Base-by-base conservation (phyloP, 768 basidiomycete genomes). In the Lactarius pseudohatsudake region DNA sequence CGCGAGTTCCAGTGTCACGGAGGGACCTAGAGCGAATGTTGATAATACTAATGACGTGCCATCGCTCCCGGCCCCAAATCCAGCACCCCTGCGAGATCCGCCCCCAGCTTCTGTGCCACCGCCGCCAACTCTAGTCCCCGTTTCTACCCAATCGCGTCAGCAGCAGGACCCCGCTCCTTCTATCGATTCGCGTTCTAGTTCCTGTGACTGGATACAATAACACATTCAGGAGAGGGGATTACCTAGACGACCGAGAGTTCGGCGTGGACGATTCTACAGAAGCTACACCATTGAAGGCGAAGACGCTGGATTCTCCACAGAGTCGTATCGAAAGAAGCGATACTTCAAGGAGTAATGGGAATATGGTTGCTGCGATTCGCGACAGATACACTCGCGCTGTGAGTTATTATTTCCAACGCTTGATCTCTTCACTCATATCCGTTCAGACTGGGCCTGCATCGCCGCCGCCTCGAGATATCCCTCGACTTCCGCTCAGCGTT, bases 351-450 rank as follows among this genome's bases (percentile, higher is more conserved):
- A 87, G 84, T 67, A 81, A 72, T 57, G 83, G 82, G 15, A 86
- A 84, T 70, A 76, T 88, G 30, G 90, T 92, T 55, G 87, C 90
- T 53, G 84, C 85, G 2, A 85, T 93, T 81, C 82, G 87, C 54
- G 83, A 82, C 72, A 84, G 83, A 59, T 91, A 89, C 69, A 80
- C 84, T 26, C 81, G 77, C 50, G 79, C 75, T 63, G 90, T 90
- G 70, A 54, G 86, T 78, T 15, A 47, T 50, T 66, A 18, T 43
- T 40, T 53, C 54, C 11, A 0, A 18, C n/a, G 36, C 10, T 20
- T 28, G 13, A 15, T 22, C 11, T n/a, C 34, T 26, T 26, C 53
- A 28, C 58, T 40, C 22, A 67, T 43, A n/a, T 43, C 10, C 58
- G 28, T 62, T 11, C 66, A 86, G 87, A 76, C 84, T 58, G 83